These are phyloP conservation scores for Colletotrichum gigasporum DNA, from an alignment of 2,329 filamentous ascomycete genomes.

Conservation along the genomic window DNA sequence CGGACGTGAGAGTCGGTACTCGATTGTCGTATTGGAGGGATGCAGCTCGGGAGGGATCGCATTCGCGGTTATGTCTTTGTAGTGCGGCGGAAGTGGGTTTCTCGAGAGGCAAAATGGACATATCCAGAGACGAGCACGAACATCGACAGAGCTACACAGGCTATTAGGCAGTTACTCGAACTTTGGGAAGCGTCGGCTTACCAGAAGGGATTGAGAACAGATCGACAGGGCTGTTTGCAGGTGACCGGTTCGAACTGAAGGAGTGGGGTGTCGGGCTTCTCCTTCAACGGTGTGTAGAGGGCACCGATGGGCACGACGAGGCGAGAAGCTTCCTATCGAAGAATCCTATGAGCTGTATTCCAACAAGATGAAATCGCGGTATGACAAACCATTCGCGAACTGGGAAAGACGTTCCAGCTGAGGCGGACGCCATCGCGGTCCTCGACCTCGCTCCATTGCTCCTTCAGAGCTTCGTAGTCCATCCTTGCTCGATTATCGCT, in stretches of 20 bases:
- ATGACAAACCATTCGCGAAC: slow-evolving; percentile 84
- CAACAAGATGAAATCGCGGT: not conserved
- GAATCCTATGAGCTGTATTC: no score
- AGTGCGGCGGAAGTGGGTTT: slow-evolving; percentile 84
- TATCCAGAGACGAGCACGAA: slow-evolving; percentile 86
- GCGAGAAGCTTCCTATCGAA: slow-evolving; percentile 83
- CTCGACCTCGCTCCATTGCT: slow-evolving; percentile 96
- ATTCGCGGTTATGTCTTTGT: slow-evolving; percentile 88
- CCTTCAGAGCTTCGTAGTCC: slow-evolving; percentile 94
- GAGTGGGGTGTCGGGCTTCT: slow-evolving; percentile 88
- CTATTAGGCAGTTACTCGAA: slow-evolving; percentile 32
- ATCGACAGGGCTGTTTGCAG: slow-evolving; percentile 95
- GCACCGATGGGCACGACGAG: slow-evolving; percentile 96
- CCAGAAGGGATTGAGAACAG: slow-evolving; percentile 97
- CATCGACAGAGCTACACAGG: slow-evolving; percentile 76
- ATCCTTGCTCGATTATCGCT: slow-evolving; percentile 55
- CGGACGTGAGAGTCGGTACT: slow-evolving; percentile 82
- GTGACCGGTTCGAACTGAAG: slow-evolving; percentile 96
- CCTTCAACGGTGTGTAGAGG: slow-evolving; percentile 94
- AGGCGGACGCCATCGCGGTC: slow-evolving; percentile 95
- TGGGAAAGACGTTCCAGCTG: slow-evolving; percentile 99
- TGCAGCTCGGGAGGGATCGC: slow-evolving; percentile 86
- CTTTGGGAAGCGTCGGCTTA: slow-evolving; percentile 53
- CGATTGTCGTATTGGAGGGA: slow-evolving; percentile 86
- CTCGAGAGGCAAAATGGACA: slow-evolving; percentile 88